Conservation (phyloP, 805 yeast species). For the Saccharomyces eubayanus region DNA sequence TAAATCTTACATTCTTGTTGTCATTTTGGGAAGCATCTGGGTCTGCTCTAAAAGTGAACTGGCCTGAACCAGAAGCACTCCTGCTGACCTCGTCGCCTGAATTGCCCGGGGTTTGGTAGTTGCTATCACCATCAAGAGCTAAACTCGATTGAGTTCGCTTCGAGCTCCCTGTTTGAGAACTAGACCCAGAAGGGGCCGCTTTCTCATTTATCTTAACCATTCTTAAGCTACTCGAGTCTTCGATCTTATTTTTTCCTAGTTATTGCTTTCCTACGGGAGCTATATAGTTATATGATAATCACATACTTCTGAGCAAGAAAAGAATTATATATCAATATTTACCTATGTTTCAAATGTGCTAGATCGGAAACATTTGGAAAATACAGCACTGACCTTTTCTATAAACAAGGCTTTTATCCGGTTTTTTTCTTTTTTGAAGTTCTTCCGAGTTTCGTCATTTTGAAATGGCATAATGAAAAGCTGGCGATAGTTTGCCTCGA, state of each 20-base stretch:
- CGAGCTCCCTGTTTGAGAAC: neutral
- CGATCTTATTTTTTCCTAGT: neutral
- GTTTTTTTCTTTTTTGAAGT: neutral
- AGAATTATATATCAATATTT: neutral
- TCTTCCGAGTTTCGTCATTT: neutral
- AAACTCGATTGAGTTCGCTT: neutral
- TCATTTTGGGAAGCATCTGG: neutral
- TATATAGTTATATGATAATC: neutral
- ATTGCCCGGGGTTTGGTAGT: neutral
- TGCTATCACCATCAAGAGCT: neutral
- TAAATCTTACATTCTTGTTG: neutral
- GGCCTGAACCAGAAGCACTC: neutral
- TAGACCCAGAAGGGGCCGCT: neutral
- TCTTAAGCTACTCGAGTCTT: neutral
- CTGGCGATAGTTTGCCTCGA: neutral
- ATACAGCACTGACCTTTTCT: neutral
- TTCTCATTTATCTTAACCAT: neutral
- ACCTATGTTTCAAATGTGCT: neutral
- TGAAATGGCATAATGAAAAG: neutral
- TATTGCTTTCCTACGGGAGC: neutral
- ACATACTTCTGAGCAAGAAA: neutral
- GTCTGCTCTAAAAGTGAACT: neutral
- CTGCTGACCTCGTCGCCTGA: neutral
- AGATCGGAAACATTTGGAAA: neutral
- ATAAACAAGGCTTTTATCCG: neutral